phyloP scores from a whole-genome alignment of 164 flowering plant genomes.

The Buxus sempervirens region DNA sequence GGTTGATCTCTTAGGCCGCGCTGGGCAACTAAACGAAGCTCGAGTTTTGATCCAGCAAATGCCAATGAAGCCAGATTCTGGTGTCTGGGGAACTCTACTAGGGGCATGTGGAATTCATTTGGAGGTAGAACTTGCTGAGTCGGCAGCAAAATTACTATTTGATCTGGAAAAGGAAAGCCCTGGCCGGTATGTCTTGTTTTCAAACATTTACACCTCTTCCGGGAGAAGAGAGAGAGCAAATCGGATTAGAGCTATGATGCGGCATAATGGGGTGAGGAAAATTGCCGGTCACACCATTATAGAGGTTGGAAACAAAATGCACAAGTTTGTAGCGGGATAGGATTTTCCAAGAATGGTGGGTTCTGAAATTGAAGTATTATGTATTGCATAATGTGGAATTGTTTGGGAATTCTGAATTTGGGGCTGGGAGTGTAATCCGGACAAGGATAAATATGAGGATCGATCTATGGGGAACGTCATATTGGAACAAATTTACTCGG shows the following conservation, averaged over 20 bases:
- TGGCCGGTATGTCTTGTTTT: slow-evolving; percentile 30
- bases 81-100: slow-evolving; percentile 40
- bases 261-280: slow-evolving; percentile 27
- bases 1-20: too few species aligned
- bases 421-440: too few species aligned
- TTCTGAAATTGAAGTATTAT: too few species aligned
- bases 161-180: slow-evolving; percentile 26
- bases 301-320: slow-evolving; percentile 20
- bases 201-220: slow-evolving; percentile 30
- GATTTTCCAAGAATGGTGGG: too few species aligned
- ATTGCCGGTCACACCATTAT: slow-evolving; percentile 25
- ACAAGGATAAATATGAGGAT: too few species aligned
- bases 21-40: slow-evolving; percentile 33
- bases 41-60: slow-evolving; percentile 24
- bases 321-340: slow-evolving; percentile 28
- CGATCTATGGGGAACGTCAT: too few species aligned
- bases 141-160: slow-evolving; percentile 20
- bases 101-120: slow-evolving; percentile 38
- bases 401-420: too few species aligned
- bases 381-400: too few species aligned
- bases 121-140: slow-evolving; percentile 27
- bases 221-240: slow-evolving; percentile 30
- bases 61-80: slow-evolving; percentile 32
- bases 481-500: too few species aligned
- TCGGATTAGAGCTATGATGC: slow-evolving; percentile 26